Base-by-base conservation (phyloP, 1,284 basidiomycete genomes). In the Microbotryum lychnidis-dioicae region DNA sequence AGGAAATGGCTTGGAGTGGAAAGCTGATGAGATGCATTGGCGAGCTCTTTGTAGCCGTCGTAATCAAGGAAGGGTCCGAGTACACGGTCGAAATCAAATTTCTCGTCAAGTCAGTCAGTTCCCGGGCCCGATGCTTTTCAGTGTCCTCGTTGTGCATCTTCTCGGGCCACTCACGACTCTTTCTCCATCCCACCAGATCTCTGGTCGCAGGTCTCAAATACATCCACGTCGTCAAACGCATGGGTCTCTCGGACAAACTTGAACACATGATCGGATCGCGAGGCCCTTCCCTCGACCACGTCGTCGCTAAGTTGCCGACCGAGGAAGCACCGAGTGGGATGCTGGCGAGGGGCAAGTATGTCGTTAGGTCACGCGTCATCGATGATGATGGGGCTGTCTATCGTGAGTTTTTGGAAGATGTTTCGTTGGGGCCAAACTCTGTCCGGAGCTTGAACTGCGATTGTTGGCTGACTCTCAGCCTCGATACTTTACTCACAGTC, bases 201-300 rank as follows among this genome's bases (percentile, higher is more conserved):
- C 16, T 44, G 6, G 37, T 9, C 21, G 25, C 42, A 7, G 33
- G 37, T 27, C 25, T n/a, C 23, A 25, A 20, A 23, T 21, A 33
- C 50, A 52, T 27, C n/a, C 74, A 76, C 58, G 74, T 89, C 52
- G 90, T 89, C 62, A 91, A 90, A 76, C 83, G 86, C 18, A 76
- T 82, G 6, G 85, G 87, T 16, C 62, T 78, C 33, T 76, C 73
- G 54, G 72, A 91, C 75, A 91, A 87, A 75, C 75, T 90, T 72
- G 89, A 92, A 71, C 83, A 88, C 72, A 93, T 93, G 91, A 82
- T 92, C 44, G 91, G 90, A 31, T 91, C 88, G 3, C 93, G 89
- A 74, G 85, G 87, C 7, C 85, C 86, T 29, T 76, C 79, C 62
- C 80, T 85, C 18, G 74, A 80, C 6, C 68, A 74, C 1, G 74